Base-by-base conservation (phyloP, 1,284 basidiomycete genomes). In the Sporisorium graminicola region DNA sequence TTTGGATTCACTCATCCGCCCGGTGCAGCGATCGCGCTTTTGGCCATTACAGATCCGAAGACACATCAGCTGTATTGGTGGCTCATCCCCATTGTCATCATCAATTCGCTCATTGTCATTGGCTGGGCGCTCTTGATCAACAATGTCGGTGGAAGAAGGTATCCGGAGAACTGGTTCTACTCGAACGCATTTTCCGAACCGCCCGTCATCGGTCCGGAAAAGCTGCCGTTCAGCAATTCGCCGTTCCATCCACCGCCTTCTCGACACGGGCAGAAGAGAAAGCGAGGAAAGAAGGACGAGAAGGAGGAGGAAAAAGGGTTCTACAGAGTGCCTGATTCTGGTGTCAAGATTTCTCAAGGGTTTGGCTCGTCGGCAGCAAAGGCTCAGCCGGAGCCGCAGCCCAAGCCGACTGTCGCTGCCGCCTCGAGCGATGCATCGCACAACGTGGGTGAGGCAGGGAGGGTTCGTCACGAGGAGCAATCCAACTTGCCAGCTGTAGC, bases 71-170 rank as follows among this genome's bases (percentile, higher is more conserved):
- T 77, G 26, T 55, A 55, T 20, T 80, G 73, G 72, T 80, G 66
- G 57, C 52, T 69, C n/a, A 66, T 82, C 5, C 78, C 75, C 3
- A 64, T 74, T 29, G 57, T 65, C 10, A 40, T 71, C 5, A 57
- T 77, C 8, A 56, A 53, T 10, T 55, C 56, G 26, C 56, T 65
- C 14, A 75, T 84, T 46, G 74, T 82, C 31, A 69, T 84, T 8
- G 82, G 65, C 0, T 84, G 81, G 81, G 80, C 79, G 5, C 18
- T 84, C 26, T 16, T 84, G n/a, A 56, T 82, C 68, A 84, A 84
- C 59, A 81, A 84, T 58, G 6, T 72, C 13, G 74, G 65, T 6
- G 69, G 65, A 0, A 66, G 74, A 51, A 65, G 74, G 24, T 77
- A 68, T 31, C 74, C 74, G 3, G 69, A 67, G n/a, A 72, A 77